These are phyloP conservation scores for Microsporum audouinii DNA, from an alignment of 2,329 filamentous ascomycete genomes.

Conservation along the genomic window DNA sequence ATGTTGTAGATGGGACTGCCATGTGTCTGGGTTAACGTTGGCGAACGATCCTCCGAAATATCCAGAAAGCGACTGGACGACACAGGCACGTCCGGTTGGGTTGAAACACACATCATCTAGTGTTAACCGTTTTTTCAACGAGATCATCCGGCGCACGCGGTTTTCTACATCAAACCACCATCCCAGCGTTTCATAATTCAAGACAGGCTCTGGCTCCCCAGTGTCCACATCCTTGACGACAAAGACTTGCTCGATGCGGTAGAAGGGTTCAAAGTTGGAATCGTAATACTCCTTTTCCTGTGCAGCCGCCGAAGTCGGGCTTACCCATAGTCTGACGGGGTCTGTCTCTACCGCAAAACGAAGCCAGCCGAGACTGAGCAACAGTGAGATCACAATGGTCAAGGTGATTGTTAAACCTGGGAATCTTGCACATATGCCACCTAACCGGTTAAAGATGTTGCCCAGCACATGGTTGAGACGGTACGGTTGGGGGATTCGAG, in stretches of 20 bases:
- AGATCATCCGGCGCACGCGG: slow-evolving; percentile 60
- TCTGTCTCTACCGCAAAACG: slow-evolving; percentile 82
- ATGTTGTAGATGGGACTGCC: slow-evolving; percentile 58
- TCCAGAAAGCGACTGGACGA: slow-evolving; percentile 81
- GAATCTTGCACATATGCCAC: slow-evolving; percentile 68
- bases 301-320: slow-evolving; percentile 78
- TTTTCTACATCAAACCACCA: slow-evolving; percentile 94
- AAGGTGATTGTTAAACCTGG: slow-evolving; percentile 69
- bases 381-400: slow-evolving; percentile 61
- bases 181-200: slow-evolving; percentile 74
- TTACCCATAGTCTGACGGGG: slow-evolving; percentile 91
- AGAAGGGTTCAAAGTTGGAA: slow-evolving; percentile 85
- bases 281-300: slow-evolving; percentile 94
- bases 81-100: slow-evolving; percentile 76
- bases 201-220: slow-evolving; percentile 57
- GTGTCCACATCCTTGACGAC: slow-evolving; percentile 72
- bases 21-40: slow-evolving; percentile 52
- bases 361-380: slow-evolving; percentile 80
- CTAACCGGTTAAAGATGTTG: slow-evolving; percentile 65
- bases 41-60: slow-evolving; percentile 65
- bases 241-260: slow-evolving; percentile 85
- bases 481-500: slow-evolving; percentile 69
- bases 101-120: slow-evolving; percentile 89
- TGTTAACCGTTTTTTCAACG: slow-evolving; percentile 53
- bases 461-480: slow-evolving; percentile 75